Conservation (phyloP, 371 early-diverging fungal species). For the Apophysomyces sp. region DNA sequence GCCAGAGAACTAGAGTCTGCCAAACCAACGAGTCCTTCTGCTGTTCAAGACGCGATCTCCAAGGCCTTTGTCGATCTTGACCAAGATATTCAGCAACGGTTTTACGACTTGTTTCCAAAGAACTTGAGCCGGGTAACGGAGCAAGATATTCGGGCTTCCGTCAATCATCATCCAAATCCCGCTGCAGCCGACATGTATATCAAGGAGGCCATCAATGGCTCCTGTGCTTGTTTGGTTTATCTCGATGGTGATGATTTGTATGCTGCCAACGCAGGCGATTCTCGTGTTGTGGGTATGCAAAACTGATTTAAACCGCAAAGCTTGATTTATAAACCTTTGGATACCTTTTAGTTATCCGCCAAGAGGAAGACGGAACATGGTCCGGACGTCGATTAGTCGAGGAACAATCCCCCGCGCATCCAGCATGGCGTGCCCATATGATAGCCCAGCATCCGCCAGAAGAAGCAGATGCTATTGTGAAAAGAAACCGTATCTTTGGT, state of each 20-base stretch:
- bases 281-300: slow-evolving; percentile 59
- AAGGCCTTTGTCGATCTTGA: slow-evolving; percentile 58
- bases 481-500: slow-evolving; percentile 46
- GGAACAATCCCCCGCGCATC: slow-evolving; percentile 47
- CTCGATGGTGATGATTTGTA: slow-evolving; percentile 71
- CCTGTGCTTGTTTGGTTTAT: slow-evolving; percentile 78
- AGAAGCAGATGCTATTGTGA: slow-evolving; percentile 36
- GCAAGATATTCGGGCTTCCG: slow-evolving; percentile 40
- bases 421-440: slow-evolving; percentile 42
- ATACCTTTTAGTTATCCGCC: slow-evolving; percentile 39
- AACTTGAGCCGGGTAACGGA: slow-evolving; percentile 33
- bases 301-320: not conserved
- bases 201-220: slow-evolving; percentile 67
- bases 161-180: slow-evolving; percentile 34
- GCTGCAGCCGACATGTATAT: slow-evolving; percentile 30
- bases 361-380: slow-evolving; percentile 47
- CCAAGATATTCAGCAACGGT: slow-evolving; percentile 58
- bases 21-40: not conserved
- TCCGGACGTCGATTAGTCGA: slow-evolving; percentile 47
- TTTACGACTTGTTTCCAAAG: slow-evolving; percentile 45
- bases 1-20: slow-evolving; percentile 26
- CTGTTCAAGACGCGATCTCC: slow-evolving; percentile 38
- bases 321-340: no score
- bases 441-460: slow-evolving; percentile 41
- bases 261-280: slow-evolving; percentile 81